These are phyloP conservation scores for Fusarium domesticum DNA, from an alignment of 2,329 filamentous ascomycete species.

Conservation along the genomic window DNA sequence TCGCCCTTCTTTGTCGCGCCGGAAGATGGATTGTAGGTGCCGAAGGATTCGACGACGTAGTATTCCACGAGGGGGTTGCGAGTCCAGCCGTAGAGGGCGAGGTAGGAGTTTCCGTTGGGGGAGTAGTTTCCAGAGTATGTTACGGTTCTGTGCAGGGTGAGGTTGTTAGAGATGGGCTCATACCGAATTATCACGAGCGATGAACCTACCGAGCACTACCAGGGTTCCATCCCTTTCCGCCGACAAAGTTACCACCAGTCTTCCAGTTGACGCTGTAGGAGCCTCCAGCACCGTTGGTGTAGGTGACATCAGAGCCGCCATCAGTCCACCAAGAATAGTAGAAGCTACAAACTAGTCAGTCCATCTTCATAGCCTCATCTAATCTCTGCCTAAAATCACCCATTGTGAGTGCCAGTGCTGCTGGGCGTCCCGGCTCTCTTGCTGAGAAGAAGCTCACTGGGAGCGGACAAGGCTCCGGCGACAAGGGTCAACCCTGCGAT, in stretches of 20 bases:
- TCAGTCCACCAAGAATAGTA: slow-evolving; percentile 50
- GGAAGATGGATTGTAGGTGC: slow-evolving; percentile 36
- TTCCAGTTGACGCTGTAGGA: slow-evolving; percentile 44
- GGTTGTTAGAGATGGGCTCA: not conserved
- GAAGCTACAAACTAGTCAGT: slow-evolving; percentile 25
- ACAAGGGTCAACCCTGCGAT: slow-evolving; percentile 26
- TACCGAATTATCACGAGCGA: slow-evolving; percentile 10
- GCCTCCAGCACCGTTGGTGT: slow-evolving; percentile 43
- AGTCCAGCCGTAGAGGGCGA: slow-evolving; percentile 41
- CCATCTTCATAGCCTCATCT: not conserved
- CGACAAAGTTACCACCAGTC: slow-evolving; percentile 28
- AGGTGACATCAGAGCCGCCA: slow-evolving; percentile 41
- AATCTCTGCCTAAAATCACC: slow-evolving; percentile 13
- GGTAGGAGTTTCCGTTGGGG: slow-evolving; percentile 36
- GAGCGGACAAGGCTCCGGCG: slow-evolving; percentile 18
- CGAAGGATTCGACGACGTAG: slow-evolving; percentile 40
- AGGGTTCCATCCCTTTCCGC: slow-evolving; percentile 21
- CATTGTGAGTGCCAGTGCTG: slow-evolving; percentile 36
- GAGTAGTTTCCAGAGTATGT: slow-evolving; percentile 29
- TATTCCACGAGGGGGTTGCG: slow-evolving; percentile 37
- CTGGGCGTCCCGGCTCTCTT: slow-evolving; percentile 34
- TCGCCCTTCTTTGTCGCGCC: slow-evolving; percentile 32
- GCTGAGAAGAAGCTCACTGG: slow-evolving; percentile 23
- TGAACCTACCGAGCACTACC: slow-evolving; percentile 39
- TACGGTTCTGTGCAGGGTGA: slow-evolving; percentile 9